Evolutionary conservation across 306 rosid genomes (phyloP), one percentile per base, ranked within the genome.

Genomic region (Prunus mume): DNA sequence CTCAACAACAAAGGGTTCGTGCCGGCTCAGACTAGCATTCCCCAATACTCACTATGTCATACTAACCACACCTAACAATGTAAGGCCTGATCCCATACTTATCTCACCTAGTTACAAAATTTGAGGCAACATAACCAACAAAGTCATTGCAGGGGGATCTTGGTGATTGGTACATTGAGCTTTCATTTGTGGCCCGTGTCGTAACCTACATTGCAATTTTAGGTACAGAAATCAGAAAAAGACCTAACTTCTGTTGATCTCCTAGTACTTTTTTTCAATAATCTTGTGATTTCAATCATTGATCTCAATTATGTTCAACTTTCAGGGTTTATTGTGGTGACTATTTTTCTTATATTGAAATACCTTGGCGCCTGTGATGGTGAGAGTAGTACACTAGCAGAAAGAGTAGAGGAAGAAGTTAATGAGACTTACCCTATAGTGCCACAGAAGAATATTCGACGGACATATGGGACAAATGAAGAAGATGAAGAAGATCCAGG

Each of bases 341-440:
- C 75, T 41, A 19, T 86, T 58, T 71, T 69, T 79, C 63, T 87
- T 49, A 70, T 87, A 38, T 61, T 91, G 84, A 89, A 79, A 62
- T 84, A 43, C 78, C 86, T 88, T 13, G 93, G 91, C 72, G 83
- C 83, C 70, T 84, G 83, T 24, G 83, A 76, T 9, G 74, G 25
- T 51, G 76, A 60, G 45, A 78, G 4, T 52, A 72, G 28, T 75
- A 55, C 32, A 54, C 52, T 30, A 15, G 62, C 12, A 47, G 65
- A 64, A 45, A n/a, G 1, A 51, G 12, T 77, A 27, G 56, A 47
- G 9, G 71, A 55, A 34, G 88, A 83, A 54, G 51, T 56, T 28
- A 78, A 79, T 14, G 96, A 91, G 84, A 85, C 87, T 49, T 79
- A 79, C 65, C 91, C 96, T 15, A 45, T 91, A 65, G 13, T 87